Percentiles rank a stretch among this genome's conserved stretches.
Conservation (phyloP, 169 alveolate species). For the Theileria parva region DNA sequence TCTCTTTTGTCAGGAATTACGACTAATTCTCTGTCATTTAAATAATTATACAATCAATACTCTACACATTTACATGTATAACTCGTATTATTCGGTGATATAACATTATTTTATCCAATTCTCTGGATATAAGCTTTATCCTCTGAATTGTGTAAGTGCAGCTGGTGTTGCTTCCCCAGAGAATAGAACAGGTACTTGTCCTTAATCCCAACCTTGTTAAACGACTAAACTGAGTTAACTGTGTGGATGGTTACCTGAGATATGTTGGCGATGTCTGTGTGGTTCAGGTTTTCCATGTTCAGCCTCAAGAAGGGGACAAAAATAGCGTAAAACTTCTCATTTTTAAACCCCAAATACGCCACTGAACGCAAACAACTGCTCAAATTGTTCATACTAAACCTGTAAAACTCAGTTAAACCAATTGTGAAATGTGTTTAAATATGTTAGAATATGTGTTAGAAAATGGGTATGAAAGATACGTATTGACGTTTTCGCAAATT, state of each 20-base stretch:
- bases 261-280: constrained; percentile 40
- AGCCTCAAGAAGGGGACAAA: constrained; percentile 57
- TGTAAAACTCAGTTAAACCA: not conserved
- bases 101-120: constrained; percentile 47
- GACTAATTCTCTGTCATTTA: not conserved
- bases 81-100: not conserved
- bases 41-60: not conserved
- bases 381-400: constrained; percentile 46
- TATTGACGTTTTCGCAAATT: constrained; percentile 59
- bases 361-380: constrained; percentile 52
- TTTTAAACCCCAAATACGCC: constrained; percentile 59
- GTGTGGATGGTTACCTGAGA: constrained; percentile 47
- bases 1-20: not conserved
- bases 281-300: constrained; percentile 4
- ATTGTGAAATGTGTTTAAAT: not conserved
- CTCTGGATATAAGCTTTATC: constrained; percentile 57
- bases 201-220: constrained; percentile 39
- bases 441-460: too few relatives aligned
- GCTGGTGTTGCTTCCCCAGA: constrained; percentile 62
- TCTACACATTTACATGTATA: not conserved
- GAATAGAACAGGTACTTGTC: constrained; percentile 56
- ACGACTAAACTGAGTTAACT: constrained; percentile 15
- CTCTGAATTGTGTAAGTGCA: constrained; percentile 33
- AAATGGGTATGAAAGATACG: not conserved
- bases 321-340: constrained; percentile 51